Evolutionary conservation across 805 yeast species (phyloP), one percentile per base, ranked within the genome.

Genomic region (Candida incommunis): DNA sequence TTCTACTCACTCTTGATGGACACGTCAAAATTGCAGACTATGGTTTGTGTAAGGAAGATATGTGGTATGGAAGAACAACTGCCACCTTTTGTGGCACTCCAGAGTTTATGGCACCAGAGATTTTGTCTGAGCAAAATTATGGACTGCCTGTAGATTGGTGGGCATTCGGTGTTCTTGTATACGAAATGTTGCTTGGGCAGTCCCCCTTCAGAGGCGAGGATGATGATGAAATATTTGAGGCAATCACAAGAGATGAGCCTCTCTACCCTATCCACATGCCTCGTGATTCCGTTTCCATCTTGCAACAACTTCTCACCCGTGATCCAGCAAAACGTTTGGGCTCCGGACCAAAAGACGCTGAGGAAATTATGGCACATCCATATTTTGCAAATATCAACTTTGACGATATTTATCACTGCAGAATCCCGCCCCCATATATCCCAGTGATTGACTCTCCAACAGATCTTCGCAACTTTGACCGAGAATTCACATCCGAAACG

Each of bases 11-110:
- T 4, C 74, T 84, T 0, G 80, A 79, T 44, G 99, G 99, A 18
- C 98, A 92, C 63, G 84, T 92, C 59, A 92, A 92, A 66, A 78
- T 92, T 54, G 98, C 94, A 24, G 99, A 92, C 66, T 92, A 90
- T 60, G 99, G 99, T 43, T 72, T 92, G 54, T 92, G 99, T 72
- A 92, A 92, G 63, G 97, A 87, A 55, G 82, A 74, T 43, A 85
- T 85, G 94, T 80, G 86, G 80, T 70, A 68, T 59, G 87, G 86
- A 11, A 77, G 74, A 53, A 85, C 88, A 18, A 92, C 96, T 0
- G 80, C 85, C 3, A 92, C 98, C 0, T 92, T 90, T 68, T 92
- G 98, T 69, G 98, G 99, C 54, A 92, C 99, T 2, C 99, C 99
- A 0, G 98, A 92, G 63, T 84, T 92, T 54, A 92, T 92, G 95